These are phyloP conservation scores for Mycena amicta DNA, from an alignment of 768 basidiomycete species.

Conservation along the genomic window DNA sequence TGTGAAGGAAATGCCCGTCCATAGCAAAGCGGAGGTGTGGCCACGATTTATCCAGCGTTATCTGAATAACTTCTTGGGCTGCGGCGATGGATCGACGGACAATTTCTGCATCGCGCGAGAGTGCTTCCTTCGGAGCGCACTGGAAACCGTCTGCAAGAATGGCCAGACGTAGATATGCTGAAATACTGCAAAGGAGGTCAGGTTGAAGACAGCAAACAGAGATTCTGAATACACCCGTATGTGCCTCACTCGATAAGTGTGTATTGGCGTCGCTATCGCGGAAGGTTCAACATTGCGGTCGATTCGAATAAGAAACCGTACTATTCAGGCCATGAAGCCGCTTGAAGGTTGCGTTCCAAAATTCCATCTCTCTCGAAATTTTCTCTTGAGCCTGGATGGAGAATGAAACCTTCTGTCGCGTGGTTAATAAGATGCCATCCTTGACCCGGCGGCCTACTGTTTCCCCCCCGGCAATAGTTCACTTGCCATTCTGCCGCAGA, in stretches of 20 bases:
- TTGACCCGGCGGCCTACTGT: no score
- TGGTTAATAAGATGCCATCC: no score
- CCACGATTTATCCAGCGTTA: constrained; percentile 54
- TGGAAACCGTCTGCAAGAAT: constrained; percentile 60
- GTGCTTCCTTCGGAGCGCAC: constrained; percentile 40
- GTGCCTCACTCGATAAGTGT: background rate
- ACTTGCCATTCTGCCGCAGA: constrained; percentile 44
- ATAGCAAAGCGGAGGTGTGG: constrained; percentile 59
- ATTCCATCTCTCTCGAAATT: background rate
- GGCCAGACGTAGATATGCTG: constrained; percentile 57
- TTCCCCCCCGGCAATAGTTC: no score
- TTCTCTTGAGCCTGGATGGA: background rate
- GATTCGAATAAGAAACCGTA: background rate
- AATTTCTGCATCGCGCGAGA: constrained; percentile 45
- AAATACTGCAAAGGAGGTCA: constrained; percentile 38
- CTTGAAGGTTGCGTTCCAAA: background rate
- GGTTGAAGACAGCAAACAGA: no score
- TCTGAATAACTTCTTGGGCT: constrained; percentile 59
- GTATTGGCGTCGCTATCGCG: background rate
- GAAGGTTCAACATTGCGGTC: background rate
- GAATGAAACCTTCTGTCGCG: no score
- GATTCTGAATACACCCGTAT: background rate
- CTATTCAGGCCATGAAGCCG: background rate
- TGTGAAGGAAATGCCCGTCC: constrained; percentile 52
- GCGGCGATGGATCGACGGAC: constrained; percentile 52